Evolutionary conservation across 345 rosid genomes (phyloP).

Genomic region (Diplotaxis tenuifolia): DNA sequence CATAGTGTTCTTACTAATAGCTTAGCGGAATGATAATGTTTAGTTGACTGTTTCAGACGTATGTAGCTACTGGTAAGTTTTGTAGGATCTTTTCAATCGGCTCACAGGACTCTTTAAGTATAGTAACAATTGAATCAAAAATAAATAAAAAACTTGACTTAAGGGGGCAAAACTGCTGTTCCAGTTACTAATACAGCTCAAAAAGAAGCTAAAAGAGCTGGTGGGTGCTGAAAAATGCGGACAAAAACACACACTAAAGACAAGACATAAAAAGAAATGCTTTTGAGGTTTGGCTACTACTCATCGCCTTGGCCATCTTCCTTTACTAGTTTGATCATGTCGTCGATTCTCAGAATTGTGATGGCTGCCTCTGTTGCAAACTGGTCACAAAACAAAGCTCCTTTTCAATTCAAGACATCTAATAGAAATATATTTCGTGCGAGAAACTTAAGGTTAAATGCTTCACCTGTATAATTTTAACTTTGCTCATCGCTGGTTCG

Average conservation of each 20-base stretch:
- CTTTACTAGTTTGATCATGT: slow-evolving; percentile 92
- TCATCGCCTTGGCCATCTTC: slow-evolving; percentile 78
- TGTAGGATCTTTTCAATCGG: too few relatives aligned
- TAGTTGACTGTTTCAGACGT: background rate
- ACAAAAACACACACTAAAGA: slow-evolving; percentile 22
- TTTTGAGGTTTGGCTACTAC: background rate
- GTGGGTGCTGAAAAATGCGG: slow-evolving; percentile 1
- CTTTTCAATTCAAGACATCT: background rate
- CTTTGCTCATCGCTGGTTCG: slow-evolving; percentile 99
- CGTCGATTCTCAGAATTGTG: slow-evolving; percentile 92
- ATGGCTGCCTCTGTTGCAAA: slow-evolving; percentile 98
- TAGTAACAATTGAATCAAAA: too few relatives aligned
- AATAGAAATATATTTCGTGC: background rate
- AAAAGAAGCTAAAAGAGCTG: slow-evolving; percentile 6
- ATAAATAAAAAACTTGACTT: too few relatives aligned
- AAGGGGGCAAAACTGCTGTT: too few relatives aligned
- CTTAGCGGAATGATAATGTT: background rate
- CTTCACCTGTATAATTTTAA: slow-evolving; percentile 91
- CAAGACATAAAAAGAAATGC: background rate
- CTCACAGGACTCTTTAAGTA: too few relatives aligned
- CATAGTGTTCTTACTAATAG: too few relatives aligned
- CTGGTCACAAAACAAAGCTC: slow-evolving; percentile 36
- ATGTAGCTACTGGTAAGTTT: background rate
- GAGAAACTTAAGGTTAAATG: background rate
- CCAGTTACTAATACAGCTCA: slow-evolving; percentile 2